Evolutionary conservation across 768 basidiomycete genomes (phyloP).

Genomic region (Sistotremastrum niveocremeum): DNA sequence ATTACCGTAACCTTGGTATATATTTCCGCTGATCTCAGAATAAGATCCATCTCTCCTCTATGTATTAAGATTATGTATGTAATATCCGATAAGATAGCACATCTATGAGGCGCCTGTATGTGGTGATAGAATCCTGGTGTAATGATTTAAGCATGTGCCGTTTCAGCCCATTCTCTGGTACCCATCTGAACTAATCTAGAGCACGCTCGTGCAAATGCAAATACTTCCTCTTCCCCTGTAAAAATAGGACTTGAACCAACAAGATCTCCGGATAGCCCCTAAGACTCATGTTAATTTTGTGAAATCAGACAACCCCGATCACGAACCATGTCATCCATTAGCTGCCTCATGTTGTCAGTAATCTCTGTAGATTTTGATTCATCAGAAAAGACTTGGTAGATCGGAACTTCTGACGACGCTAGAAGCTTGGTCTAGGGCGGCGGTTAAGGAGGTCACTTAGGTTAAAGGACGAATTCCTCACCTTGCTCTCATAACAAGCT

Average conservation of each 20-base stretch:
- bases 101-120: no score
- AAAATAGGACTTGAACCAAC: constrained; percentile 85
- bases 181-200: constrained; percentile 84
- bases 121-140: no score
- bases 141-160: constrained; percentile 8
- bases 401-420: constrained; percentile 83
- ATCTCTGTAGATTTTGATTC: constrained; percentile 31
- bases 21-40: no score
- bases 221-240: constrained; percentile 91
- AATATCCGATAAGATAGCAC: no score
- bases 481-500: constrained; percentile 91
- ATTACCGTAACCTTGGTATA: no score
- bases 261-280: constrained; percentile 68
- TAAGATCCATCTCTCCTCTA: no score
- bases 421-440: constrained; percentile 68
- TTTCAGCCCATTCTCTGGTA: constrained; percentile 71
- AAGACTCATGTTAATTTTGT: not conserved
- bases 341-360: constrained; percentile 78
- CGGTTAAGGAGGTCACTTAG: not conserved
- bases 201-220: constrained; percentile 92
- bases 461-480: constrained; percentile 13
- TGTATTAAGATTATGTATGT: no score
- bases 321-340: constrained; percentile 91
- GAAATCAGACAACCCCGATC: constrained; percentile 10
- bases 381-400: constrained; percentile 82